Conservation (phyloP, 306 rosid species). For the Delonix regia region DNA sequence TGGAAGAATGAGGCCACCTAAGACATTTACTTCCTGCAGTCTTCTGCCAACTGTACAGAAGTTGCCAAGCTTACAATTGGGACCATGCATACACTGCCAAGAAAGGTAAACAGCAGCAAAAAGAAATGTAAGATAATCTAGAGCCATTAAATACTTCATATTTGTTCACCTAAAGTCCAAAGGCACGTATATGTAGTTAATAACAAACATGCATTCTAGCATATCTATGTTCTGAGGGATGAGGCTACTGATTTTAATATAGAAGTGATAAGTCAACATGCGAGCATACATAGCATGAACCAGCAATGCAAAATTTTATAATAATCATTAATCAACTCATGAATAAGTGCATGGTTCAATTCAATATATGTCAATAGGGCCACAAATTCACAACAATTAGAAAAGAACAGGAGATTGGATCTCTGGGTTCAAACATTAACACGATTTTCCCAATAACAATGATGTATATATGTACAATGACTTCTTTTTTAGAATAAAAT, state of each 20-base stretch:
- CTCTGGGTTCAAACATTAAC: not conserved
- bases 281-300: not conserved
- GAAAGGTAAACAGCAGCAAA: slow-evolving; percentile 35
- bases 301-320: not conserved
- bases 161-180: not conserved
- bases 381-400: slow-evolving; percentile 20
- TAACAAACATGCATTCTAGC: slow-evolving; percentile 16
- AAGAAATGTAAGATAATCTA: not conserved
- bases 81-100: slow-evolving; percentile 98
- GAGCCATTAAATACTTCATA: slow-evolving; percentile 18
- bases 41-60: slow-evolving; percentile 95
- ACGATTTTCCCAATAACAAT: not conserved
- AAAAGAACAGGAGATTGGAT: too few species aligned
- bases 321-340: slow-evolving; percentile 2
- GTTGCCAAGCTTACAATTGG: slow-evolving; percentile 88
- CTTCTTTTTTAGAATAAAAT: too few species aligned
- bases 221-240: not conserved
- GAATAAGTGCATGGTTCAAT: not conserved
- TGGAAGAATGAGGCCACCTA: slow-evolving; percentile 97
- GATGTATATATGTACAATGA: not conserved
- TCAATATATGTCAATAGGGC: slow-evolving; percentile 15
- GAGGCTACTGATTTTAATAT: not conserved
- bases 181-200: not conserved
- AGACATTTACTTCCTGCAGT: slow-evolving; percentile 92
- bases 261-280: not conserved